Base-by-base conservation (phyloP, 495 filamentous ascomycete genomes). In the Aspergillus nidulans region DNA sequence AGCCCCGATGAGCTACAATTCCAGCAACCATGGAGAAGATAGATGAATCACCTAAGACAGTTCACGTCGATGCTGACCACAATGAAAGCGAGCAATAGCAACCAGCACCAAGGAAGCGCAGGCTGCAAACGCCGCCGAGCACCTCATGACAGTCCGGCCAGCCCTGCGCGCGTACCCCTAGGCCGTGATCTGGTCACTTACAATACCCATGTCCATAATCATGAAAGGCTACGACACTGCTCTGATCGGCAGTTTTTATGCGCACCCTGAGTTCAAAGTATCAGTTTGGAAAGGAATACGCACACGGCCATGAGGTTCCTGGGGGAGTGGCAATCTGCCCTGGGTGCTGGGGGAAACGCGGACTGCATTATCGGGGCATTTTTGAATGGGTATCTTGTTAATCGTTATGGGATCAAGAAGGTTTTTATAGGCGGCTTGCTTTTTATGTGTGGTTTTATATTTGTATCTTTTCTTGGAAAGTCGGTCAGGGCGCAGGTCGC, bases 401-500 rank as follows among this genome's bases (percentile, higher is more conserved):
- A 74, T 18, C 68, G 59, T 15, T 76, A 60, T 40, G 79, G 79
- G 0, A 72, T 76, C 51, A 67, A 68, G 44, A 81, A 81, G 45
- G 75, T 87, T 1, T 64, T 86, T 44, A 75, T 86, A 62, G 85
- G 82, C 46, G 83, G 82, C 30, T 63, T 81, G 3, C 44, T 70
- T 5, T 32, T 69, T n/a, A 67, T 79, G 23, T 63, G 80, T 9
- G 70, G 84, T n/a, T 85, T 87, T 63, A 82, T 81, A 12, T 75
- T 81, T 23, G 78, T 89, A 56, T 82, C 84, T 61, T 88, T 88
- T 68, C 86, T 84, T 18, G 85, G 84, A 1, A 77, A 81, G 41
- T 78, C 70, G 50, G 76, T 86, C 2, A 71, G 77, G 42, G 70
- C 75, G 5, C 76, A 87, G 25, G 76, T 84, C 34, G 76, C 81